Evolutionary conservation across 345 rosid species (phyloP).

Genomic region (Dipteronia dyeriana): DNA sequence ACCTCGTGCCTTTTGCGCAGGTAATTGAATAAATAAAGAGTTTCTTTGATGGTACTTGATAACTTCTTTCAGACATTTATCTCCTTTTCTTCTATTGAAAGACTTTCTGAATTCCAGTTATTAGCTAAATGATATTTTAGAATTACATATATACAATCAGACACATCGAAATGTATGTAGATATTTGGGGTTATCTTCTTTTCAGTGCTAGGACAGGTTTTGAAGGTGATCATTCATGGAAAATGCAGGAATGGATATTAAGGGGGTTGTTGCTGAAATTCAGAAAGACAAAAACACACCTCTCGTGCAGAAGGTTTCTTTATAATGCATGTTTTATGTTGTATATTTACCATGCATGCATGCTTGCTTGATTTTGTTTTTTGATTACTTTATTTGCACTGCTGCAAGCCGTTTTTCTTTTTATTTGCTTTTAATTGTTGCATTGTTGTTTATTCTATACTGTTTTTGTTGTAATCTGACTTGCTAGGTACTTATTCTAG

Average conservation of each 20-base stretch:
- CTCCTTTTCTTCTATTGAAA: not conserved
- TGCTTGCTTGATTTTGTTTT: conserved; percentile 8
- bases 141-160: not conserved
- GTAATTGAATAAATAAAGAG: conserved; percentile 32
- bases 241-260: conserved; percentile 89
- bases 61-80: not conserved
- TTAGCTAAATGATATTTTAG: not conserved
- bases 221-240: conserved; percentile 40
- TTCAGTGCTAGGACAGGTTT: conserved; percentile 31
- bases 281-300: conserved; percentile 68
- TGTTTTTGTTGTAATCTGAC: not conserved
- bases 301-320: conserved; percentile 75
- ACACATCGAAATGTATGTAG: not conserved
- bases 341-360: conserved; percentile 9
- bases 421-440: conserved; percentile 1
- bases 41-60: not conserved
- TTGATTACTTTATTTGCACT: not conserved
- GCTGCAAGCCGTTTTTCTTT: not conserved
- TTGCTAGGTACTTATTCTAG: conserved; percentile 1
- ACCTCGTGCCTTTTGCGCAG: conserved; percentile 87
- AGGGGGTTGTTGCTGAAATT: conserved; percentile 84
- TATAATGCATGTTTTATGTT: conserved; percentile 25
- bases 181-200: conserved; percentile 15
- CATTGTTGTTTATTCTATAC: not conserved
- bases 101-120: not conserved